A percentile compares a stretch with the other conserved stretches of the same genome.
phyloP scores from a whole-genome alignment of 2,329 filamentous ascomycete species.

The Trichoderma koningiopsis region DNA sequence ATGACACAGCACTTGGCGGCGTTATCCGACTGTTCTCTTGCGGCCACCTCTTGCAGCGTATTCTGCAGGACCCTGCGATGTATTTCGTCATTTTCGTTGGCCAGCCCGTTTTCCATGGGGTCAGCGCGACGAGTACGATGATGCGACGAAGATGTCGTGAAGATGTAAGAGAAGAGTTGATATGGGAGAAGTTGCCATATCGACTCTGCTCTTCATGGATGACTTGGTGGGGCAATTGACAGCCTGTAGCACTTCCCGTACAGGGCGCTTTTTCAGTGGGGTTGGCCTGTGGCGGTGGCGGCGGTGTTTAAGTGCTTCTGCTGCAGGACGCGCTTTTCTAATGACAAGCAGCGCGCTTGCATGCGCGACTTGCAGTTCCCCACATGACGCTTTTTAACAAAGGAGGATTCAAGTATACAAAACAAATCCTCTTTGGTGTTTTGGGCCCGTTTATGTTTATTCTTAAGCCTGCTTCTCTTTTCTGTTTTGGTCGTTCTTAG shows the following conservation, averaged over 20 bases:
- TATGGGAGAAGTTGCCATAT: neutral
- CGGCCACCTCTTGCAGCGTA: conserved; percentile 48
- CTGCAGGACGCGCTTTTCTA: conserved; percentile 20
- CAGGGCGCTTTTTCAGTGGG: conserved; percentile 3
- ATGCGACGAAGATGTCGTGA: neutral
- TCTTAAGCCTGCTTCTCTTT: neutral
- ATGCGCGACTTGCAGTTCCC: conserved; percentile 22
- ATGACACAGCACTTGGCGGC: conserved; percentile 70
- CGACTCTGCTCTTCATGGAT: neutral
- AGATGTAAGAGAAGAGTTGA: neutral
- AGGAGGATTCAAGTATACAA: neutral
- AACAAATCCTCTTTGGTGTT: neutral
- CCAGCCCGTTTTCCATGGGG: conserved; percentile 18
- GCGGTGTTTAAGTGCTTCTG: conserved; percentile 1
- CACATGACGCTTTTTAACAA: conserved; percentile 22
- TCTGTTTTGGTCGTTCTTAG: neutral
- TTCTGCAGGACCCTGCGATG: conserved; percentile 47
- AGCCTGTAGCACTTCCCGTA: neutral
- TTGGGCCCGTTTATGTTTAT: neutral
- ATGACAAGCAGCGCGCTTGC: conserved; percentile 18
- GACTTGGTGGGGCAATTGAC: conserved; percentile 1
- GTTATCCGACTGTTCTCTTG: conserved; percentile 30
- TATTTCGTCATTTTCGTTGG: conserved; percentile 37
- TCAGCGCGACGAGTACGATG: conserved; percentile 2
- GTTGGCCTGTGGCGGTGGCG: conserved; percentile 9